Evolutionary conservation across 2,329 filamentous ascomycete genomes (phyloP).

Genomic region (Diplodia seriata): DNA sequence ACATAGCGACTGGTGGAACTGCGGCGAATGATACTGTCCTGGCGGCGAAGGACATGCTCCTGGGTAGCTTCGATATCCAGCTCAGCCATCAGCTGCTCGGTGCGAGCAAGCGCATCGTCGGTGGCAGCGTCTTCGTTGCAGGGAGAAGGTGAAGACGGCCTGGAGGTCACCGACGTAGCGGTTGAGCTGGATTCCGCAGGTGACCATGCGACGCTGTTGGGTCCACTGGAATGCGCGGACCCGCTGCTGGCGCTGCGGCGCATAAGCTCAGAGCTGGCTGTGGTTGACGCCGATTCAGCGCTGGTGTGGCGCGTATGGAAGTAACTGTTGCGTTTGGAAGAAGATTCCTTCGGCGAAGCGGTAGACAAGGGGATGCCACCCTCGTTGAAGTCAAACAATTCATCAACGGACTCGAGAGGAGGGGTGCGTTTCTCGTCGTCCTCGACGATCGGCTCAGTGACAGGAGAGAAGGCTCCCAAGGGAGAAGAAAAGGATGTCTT

Average conservation of each 20-base stretch:
- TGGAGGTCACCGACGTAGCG: slow-evolving; percentile 3
- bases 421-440: slow-evolving; percentile 29
- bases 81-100: slow-evolving; percentile 31
- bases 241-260: slow-evolving; percentile 12
- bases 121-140: background rate
- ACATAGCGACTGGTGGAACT: background rate
- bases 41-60: slow-evolving; percentile 2
- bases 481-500: slow-evolving; percentile 24
- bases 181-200: slow-evolving; percentile 16
- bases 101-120: slow-evolving; percentile 19
- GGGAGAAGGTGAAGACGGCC: background rate
- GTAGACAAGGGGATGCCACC: background rate
- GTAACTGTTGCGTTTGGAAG: slow-evolving; percentile 2
- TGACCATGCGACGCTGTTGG: slow-evolving; percentile 13
- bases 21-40: background rate
- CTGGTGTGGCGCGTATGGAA: slow-evolving; percentile 15
- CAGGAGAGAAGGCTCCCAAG: slow-evolving; percentile 4
- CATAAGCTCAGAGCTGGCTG: background rate
- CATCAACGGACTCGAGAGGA: background rate
- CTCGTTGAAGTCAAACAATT: background rate
- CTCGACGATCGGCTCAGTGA: slow-evolving; percentile 27
- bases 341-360: background rate
- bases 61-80: slow-evolving; percentile 21
- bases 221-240: slow-evolving; percentile 5
- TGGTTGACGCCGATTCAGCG: background rate